Conservation (phyloP, 176 grass and related monocot genomes). For the Sorghum bicolor region Sorghum_bicolor_NCBIv3 NC_012872.2:52434501-52435000, state of each 20-base stretch:
- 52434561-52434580: slow-evolving; percentile 31
- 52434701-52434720: not conserved
- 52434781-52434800: not conserved
- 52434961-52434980: slow-evolving; percentile 24
- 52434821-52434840: not conserved
- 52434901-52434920: slow-evolving; percentile 1
- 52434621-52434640: slow-evolving; percentile 7
- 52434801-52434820: not conserved
- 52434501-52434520: no score
- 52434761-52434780: not conserved
- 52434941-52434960: no score
- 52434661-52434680: not conserved
- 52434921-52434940: not conserved
- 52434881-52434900: not conserved
- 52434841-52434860: not conserved
- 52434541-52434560: slow-evolving; percentile 15
- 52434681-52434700: not conserved
- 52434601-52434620: slow-evolving; percentile 29
- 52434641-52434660: slow-evolving; percentile 13
- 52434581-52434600: slow-evolving; percentile 18
- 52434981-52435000: no score
- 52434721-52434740: not conserved
- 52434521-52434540: not conserved
- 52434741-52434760: not conserved
- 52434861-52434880: slow-evolving; percentile 9